Percentiles rank a stretch among this genome's conserved stretches.
phyloP scores from a whole-genome alignment of 2,329 filamentous ascomycete genomes.

The Tolypocladium guangdongense region DNA sequence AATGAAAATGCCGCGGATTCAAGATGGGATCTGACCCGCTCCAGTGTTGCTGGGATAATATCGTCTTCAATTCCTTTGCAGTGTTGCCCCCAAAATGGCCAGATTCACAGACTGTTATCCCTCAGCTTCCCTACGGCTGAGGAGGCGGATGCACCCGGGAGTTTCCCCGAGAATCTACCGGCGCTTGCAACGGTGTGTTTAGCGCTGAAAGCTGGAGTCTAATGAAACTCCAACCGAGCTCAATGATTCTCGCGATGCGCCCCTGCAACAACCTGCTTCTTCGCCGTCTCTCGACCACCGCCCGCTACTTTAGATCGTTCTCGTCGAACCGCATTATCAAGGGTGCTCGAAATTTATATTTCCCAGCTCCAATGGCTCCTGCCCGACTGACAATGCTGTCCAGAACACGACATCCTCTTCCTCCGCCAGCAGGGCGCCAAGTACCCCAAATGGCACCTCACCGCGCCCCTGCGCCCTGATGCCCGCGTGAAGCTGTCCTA shows the following conservation, averaged over 20 bases:
- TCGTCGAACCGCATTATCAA: conserved; percentile 16
- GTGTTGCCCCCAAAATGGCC: background rate
- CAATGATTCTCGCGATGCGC: background rate
- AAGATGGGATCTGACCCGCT: background rate
- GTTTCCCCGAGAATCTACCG: background rate
- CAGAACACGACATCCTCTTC: conserved; percentile 30
- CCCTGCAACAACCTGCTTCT: background rate
- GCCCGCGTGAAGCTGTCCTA: conserved; percentile 26
- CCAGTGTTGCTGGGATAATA: background rate
- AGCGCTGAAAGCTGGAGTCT: background rate
- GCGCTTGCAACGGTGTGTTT: background rate
- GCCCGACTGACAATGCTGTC: background rate
- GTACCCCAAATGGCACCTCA: conserved; percentile 26
- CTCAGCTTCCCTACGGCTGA: too few species aligned
- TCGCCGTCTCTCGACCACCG: background rate
- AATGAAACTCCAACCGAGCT: too few species aligned
- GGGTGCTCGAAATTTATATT: conserved; percentile 7
- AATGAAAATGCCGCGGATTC: background rate
- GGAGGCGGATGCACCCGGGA: background rate
- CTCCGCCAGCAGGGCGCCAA: conserved; percentile 26
- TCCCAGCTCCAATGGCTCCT: background rate
- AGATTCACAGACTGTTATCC: background rate
- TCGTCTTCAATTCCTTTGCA: too few species aligned
- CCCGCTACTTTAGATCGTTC: conserved; percentile 5
- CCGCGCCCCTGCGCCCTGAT: conserved; percentile 20